Evolutionary conservation across 2,329 filamentous ascomycete genomes (phyloP), one percentile per base, ranked within the genome.

Genomic region (Emergomyces africanus): DNA sequence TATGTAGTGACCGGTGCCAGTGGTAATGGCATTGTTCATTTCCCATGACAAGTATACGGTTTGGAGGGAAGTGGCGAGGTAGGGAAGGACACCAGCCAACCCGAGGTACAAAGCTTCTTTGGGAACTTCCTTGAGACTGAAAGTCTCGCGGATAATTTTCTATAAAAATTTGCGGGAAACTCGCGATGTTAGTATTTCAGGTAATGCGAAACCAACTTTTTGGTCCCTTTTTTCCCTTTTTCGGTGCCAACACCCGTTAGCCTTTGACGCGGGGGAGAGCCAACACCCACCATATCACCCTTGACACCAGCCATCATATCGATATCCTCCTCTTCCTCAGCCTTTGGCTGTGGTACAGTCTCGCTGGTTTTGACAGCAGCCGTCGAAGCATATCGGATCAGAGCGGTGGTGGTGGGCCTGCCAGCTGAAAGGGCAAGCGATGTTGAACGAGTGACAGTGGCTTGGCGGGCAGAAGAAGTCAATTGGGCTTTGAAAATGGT

Each of bases 31-130:
- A 62, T 86, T 84, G 70, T 90, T 91, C 64, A 95, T 83, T 67
- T 94, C 85, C 81, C 86, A 95, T 2, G 89, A 84, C 44, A 95
- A 84, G 70, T 85, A 90, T 58, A 95, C 81, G 0, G 91, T 96
- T 39, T 88, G 83, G 2, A 91, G 69, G 0, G 90, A 95, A 4
- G 91, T 96, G 48, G 81, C 88, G 10, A 95, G 78, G 74, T 96
- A 96, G 51, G 94, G 90, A 5, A 96, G 68, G 1, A 95, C 86
- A 67, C 90, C 90, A 5, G 88, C 88, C 60, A 89, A 77, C 59
- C 88, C 88, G 49, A 90, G 79, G 60, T 80, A 78, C 54, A 86
- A 79, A 25, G 86, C 83, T 69, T 88, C 83, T 66, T 78, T 82
- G 8, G 88, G 88, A 3, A 90, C 86, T 1, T 77, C 75, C 39